These are phyloP conservation scores for Claviceps pusilla DNA, from an alignment of 2,329 filamentous ascomycete species.

Conservation along the genomic window DNA sequence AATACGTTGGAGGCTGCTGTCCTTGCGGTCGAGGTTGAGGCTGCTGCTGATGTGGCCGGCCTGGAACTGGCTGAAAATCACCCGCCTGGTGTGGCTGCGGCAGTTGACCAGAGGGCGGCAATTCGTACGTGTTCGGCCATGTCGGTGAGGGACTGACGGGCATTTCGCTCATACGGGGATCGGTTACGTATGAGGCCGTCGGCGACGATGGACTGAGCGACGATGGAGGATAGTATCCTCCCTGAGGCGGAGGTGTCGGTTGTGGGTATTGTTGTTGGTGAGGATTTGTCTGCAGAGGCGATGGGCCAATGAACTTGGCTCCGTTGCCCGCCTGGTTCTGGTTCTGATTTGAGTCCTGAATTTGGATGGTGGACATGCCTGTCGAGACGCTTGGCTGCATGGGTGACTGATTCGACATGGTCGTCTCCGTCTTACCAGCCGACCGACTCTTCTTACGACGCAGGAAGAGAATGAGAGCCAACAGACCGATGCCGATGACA, in stretches of 20 bases:
- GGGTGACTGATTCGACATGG: constrained; percentile 1
- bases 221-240: constrained; percentile 9
- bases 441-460: constrained; percentile 14
- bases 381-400: constrained; percentile 1
- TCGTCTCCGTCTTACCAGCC: constrained; percentile 3
- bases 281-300: constrained; percentile 8
- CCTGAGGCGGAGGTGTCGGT: constrained; percentile 2
- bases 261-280: constrained; percentile 10
- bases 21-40: neutral
- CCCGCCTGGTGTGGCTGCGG: constrained; percentile 8
- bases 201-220: constrained; percentile 6
- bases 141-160: constrained; percentile 10
- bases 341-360: neutral
- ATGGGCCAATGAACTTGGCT: constrained; percentile 10
- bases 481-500: constrained; percentile 17
- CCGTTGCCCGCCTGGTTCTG: constrained; percentile 12
- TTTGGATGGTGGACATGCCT: constrained; percentile 2
- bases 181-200: constrained; percentile 7
- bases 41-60: neutral
- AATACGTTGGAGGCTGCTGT: neutral
- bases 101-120: constrained; percentile 9
- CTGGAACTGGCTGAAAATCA: constrained; percentile 9
- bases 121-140: constrained; percentile 8
- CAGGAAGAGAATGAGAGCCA: constrained; percentile 18
- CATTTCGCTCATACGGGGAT: constrained; percentile 9